phyloP scores from a whole-genome alignment of 1,284 basidiomycete genomes.

The Naganishia cerealis region DNA sequence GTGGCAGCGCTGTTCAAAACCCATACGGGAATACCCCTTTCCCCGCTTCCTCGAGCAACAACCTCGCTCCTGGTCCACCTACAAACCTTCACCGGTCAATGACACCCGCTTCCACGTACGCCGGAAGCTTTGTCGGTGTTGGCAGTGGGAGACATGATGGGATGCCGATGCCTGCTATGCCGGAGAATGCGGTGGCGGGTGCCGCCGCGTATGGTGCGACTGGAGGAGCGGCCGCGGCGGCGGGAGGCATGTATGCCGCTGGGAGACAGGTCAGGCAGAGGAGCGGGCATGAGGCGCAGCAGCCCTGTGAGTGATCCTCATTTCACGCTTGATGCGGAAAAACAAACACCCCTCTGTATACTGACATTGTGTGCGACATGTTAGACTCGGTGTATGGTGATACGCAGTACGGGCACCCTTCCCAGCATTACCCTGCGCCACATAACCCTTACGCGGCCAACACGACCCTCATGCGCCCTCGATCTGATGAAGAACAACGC shows the following conservation, averaged over 20 bases:
- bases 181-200: background rate
- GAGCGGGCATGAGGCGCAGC: background rate
- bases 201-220: background rate
- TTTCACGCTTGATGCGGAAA: background rate
- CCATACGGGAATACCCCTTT: background rate
- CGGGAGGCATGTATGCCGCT: background rate
- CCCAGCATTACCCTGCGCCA: background rate
- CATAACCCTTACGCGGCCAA: constrained; percentile 12
- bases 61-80: constrained; percentile 15
- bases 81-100: background rate
- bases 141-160: constrained; percentile 25
- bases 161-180: background rate
- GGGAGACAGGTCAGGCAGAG: constrained; percentile 1
- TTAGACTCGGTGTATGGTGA: constrained; percentile 13
- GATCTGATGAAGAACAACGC: background rate
- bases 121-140: constrained; percentile 21
- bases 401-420: constrained; percentile 15
- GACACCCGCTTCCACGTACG: constrained; percentile 20
- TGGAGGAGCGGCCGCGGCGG: background rate
- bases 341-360: background rate
- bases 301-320: constrained; percentile 1
- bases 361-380: background rate
- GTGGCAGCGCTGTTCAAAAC: background rate
- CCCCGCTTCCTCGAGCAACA: background rate
- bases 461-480: constrained; percentile 4